These are phyloP conservation scores for Penicillium expansum DNA, from an alignment of 2,329 filamentous ascomycete genomes.

Conservation along the genomic window DNA sequence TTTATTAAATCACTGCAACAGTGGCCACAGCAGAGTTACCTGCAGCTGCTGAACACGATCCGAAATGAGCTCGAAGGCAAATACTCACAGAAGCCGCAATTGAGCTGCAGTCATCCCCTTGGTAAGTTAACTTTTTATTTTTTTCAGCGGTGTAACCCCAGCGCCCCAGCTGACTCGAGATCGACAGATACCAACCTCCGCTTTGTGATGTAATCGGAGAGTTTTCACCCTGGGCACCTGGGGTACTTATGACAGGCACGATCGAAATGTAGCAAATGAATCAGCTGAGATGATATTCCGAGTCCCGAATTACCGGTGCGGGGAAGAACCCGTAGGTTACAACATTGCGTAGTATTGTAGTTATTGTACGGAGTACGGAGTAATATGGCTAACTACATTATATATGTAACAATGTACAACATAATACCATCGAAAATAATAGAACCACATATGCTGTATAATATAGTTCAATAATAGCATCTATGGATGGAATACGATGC, in stretches of 20 bases:
- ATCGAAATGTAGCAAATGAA: slow-evolving; percentile 7
- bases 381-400: too few species aligned
- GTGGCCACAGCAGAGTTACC: slow-evolving; percentile 91
- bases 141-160: slow-evolving; percentile 1
- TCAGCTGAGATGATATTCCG: not conserved
- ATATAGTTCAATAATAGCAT: not conserved
- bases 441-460: not conserved
- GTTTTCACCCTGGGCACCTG: not conserved
- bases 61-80: slow-evolving; percentile 81
- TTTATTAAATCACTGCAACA: slow-evolving; percentile 87
- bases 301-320: not conserved
- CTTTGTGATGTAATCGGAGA: slow-evolving; percentile 59
- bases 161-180: slow-evolving; percentile 12
- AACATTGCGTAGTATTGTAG: not conserved
- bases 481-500: too few species aligned
- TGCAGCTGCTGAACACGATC: slow-evolving; percentile 90
- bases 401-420: too few species aligned
- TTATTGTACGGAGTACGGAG: not conserved
- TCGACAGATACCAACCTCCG: slow-evolving; percentile 60
- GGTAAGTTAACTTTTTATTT: slow-evolving; percentile 62
- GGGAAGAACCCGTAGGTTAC: not conserved
- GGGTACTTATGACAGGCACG: not conserved
- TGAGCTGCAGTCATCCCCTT: slow-evolving; percentile 93
- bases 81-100: slow-evolving; percentile 92
- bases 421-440: not conserved